Evolutionary conservation across 192 early-diverging fungal species (phyloP).

Genomic region (Piromyces sp.): DNA sequence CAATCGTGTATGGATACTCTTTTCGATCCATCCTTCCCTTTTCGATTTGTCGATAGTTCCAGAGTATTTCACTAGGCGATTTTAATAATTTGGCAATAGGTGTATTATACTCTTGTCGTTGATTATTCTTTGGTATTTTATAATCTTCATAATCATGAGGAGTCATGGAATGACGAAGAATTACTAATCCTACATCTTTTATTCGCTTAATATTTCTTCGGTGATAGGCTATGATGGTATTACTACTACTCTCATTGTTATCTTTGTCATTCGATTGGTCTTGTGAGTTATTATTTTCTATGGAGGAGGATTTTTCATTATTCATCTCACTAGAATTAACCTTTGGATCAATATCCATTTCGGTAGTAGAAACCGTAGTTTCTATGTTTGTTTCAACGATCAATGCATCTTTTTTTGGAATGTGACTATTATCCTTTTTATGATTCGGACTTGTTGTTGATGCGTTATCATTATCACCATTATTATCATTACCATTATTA

Average conservation of each 20-base stretch:
- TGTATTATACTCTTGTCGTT: not conserved
- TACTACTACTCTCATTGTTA: not conserved
- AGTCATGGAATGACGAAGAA: not conserved
- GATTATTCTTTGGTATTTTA: not conserved
- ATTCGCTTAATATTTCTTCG: not conserved
- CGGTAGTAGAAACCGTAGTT: too few species aligned
- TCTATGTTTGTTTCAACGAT: too few species aligned
- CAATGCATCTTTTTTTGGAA: too few species aligned
- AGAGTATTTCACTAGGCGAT: not conserved
- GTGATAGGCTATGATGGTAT: not conserved
- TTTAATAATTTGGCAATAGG: not conserved
- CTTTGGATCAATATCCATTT: too few species aligned
- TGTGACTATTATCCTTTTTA: not conserved
- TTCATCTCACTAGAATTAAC: too few species aligned
- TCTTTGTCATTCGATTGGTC: too few species aligned
- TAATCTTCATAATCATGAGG: not conserved
- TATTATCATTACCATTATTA: not conserved
- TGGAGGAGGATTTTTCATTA: too few species aligned
- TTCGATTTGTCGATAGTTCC: not conserved
- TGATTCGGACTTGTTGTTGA: not conserved
- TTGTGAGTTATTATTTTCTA: too few species aligned
- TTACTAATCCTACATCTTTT: not conserved
- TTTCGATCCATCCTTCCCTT: not conserved
- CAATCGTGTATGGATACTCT: not conserved
- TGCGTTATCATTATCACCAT: not conserved